A percentile compares a stretch with the other conserved stretches of the same genome.
These are phyloP conservation scores for Chamaecrista fasciculata DNA, from an alignment of 306 rosid genomes.

Conservation along the genomic window DNA sequence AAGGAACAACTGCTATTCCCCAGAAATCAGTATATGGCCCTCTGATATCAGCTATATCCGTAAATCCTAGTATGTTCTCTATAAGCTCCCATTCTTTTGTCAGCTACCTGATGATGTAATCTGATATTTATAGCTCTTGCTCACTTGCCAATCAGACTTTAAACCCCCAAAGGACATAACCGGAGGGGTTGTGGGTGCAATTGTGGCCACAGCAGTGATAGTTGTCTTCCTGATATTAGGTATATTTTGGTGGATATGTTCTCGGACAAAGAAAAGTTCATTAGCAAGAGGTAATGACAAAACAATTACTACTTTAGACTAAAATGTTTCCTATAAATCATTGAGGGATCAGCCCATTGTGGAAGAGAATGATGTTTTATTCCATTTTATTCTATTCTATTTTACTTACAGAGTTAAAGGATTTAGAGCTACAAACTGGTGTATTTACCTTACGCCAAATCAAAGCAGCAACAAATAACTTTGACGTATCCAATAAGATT, in stretches of 20 bases:
- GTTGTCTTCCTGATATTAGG: constrained; percentile 27
- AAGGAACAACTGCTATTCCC: constrained; percentile 36
- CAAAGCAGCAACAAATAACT: constrained; percentile 39
- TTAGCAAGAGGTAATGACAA: constrained; percentile 33
- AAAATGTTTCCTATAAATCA: neutral
- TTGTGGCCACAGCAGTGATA: constrained; percentile 38
- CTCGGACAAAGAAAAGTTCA: constrained; percentile 17
- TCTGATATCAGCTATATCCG: constrained; percentile 45
- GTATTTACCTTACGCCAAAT: constrained; percentile 31
- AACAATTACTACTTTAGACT: neutral
- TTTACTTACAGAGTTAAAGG: constrained; percentile 39
- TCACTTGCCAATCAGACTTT: constrained; percentile 30
- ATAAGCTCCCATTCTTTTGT: neutral
- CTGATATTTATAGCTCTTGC: neutral
- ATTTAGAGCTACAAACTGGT: constrained; percentile 23
- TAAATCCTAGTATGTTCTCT: constrained; percentile 33
- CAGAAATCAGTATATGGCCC: constrained; percentile 41
- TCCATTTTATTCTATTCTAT: too few relatives aligned
- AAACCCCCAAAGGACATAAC: constrained; percentile 32
- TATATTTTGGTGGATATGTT: constrained; percentile 42
- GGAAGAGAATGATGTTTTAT: neutral
- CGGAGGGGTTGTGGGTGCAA: constrained; percentile 36
- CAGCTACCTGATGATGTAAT: neutral
- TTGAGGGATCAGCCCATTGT: neutral
- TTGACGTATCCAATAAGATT: constrained; percentile 42